Percentiles rank a stretch among this genome's conserved stretches.
These are phyloP conservation scores for Mortierella sp. DNA, from an alignment of 371 early-diverging fungal species.

Conservation along the genomic window DNA sequence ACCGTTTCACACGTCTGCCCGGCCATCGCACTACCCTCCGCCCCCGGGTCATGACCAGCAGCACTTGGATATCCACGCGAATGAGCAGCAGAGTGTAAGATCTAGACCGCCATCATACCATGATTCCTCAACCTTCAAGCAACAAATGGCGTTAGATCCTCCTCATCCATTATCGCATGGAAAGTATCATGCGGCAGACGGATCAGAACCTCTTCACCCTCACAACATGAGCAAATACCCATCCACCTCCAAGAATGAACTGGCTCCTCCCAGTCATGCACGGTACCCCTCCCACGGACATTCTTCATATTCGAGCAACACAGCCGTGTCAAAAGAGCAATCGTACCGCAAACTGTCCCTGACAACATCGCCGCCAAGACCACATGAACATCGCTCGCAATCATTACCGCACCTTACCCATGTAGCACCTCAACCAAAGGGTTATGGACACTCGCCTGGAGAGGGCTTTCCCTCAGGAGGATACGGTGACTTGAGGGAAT, in stretches of 20 bases:
- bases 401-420: constrained; percentile 1
- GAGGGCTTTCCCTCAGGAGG: not conserved
- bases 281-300: constrained; percentile 13
- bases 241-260: not conserved
- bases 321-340: not conserved
- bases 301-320: not conserved
- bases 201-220: not conserved
- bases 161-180: not conserved
- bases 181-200: constrained; percentile 1
- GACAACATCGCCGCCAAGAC: constrained; percentile 6
- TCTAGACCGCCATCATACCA: constrained; percentile 4
- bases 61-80: constrained; percentile 1
- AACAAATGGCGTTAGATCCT: not conserved
- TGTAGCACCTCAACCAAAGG: not conserved
- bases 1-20: constrained; percentile 7
- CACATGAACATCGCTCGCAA: constrained; percentile 14
- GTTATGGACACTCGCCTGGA: not conserved
- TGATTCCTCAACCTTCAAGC: constrained; percentile 6
- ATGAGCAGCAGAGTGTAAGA: not conserved
- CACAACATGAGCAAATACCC: not conserved
- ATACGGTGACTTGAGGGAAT: constrained; percentile 6
- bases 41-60: constrained; percentile 1
- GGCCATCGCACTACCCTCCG: constrained; percentile 4
- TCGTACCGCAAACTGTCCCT: constrained; percentile 1
- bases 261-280: not conserved